Evolutionary conservation across 2,329 filamentous ascomycete genomes (phyloP).

Genomic region (Penicillium sp.): DNA sequence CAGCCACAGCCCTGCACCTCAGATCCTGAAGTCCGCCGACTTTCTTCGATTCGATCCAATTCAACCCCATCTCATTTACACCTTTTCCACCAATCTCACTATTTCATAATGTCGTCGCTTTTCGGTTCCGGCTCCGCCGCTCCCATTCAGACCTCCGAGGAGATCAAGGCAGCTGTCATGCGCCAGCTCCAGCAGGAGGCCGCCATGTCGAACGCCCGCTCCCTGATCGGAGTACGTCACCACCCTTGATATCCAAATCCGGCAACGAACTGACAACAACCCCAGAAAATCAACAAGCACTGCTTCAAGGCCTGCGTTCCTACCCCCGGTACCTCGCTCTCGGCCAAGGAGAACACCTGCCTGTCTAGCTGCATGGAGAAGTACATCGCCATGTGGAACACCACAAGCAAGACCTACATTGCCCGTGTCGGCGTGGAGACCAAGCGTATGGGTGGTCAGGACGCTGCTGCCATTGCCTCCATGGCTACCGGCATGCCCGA

Average conservation of each 20-base stretch:
- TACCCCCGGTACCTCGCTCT: slow-evolving; percentile 65
- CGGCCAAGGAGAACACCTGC: slow-evolving; percentile 68
- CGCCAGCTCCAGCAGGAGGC: slow-evolving; percentile 64
- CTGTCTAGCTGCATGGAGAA: slow-evolving; percentile 79
- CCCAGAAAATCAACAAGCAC: slow-evolving; percentile 74
- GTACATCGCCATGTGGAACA: slow-evolving; percentile 79
- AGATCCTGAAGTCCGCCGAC: slow-evolving; percentile 10
- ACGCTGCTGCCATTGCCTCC: slow-evolving; percentile 21
- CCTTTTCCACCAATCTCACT: not conserved
- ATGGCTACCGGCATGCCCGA: slow-evolving; percentile 19
- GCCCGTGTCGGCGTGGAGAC: slow-evolving; percentile 56
- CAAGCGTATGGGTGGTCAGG: slow-evolving; percentile 47
- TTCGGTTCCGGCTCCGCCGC: slow-evolving; percentile 40
- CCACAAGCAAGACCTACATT: slow-evolving; percentile 68
- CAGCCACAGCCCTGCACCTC: slow-evolving; percentile 10
- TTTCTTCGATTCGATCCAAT: slow-evolving; percentile 5
- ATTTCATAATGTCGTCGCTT: slow-evolving; percentile 37
- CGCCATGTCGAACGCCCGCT: slow-evolving; percentile 66
- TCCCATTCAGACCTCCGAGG: slow-evolving; percentile 29
- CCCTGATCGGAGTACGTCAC: slow-evolving; percentile 65
- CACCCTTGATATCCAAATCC: not conserved
- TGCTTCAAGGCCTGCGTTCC: slow-evolving; percentile 78
- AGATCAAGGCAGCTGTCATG: slow-evolving; percentile 57
- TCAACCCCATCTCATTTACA: not conserved
- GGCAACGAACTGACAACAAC: not conserved